phyloP scores from a whole-genome alignment of 768 basidiomycete species.

The Kwoniella europaea region DNA sequence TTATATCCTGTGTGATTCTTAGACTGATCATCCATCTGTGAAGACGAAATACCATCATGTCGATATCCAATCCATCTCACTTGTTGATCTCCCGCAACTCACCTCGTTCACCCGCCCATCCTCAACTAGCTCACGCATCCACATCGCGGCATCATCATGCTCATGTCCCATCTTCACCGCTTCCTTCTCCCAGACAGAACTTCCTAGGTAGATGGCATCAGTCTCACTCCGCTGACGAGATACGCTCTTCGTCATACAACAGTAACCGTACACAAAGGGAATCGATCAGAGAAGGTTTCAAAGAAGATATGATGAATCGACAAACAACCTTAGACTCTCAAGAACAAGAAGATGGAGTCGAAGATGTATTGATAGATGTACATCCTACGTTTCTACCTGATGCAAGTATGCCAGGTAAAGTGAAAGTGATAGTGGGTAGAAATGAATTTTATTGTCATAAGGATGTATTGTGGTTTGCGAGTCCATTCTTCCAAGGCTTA shows the following conservation, averaged over 20 bases:
- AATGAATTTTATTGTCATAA: constrained; percentile 94
- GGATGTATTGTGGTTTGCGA: constrained; percentile 86
- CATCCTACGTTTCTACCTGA: constrained; percentile 77
- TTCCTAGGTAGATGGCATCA: constrained; percentile 15
- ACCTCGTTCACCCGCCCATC: constrained; percentile 51
- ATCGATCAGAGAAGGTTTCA: neutral
- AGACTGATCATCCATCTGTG: too few species aligned
- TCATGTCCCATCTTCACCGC: constrained; percentile 12
- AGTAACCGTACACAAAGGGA: neutral
- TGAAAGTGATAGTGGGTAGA: constrained; percentile 86
- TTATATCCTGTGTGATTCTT: too few species aligned
- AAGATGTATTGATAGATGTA: constrained; percentile 67
- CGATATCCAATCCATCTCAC: constrained; percentile 49
- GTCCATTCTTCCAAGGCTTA: constrained; percentile 92
- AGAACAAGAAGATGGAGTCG: constrained; percentile 26
- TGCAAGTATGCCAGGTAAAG: constrained; percentile 75
- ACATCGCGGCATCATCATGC: constrained; percentile 34
- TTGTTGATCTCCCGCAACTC: constrained; percentile 50
- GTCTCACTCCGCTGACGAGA: constrained; percentile 16
- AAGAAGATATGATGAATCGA: constrained; percentile 4
- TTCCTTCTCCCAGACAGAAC: constrained; percentile 10
- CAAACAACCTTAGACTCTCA: neutral
- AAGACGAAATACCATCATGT: constrained; percentile 3
- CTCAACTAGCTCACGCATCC: constrained; percentile 47
- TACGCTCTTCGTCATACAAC: neutral